Base-by-base conservation (phyloP, 768 basidiomycete genomes). In the Myochromella boudieri region DNA sequence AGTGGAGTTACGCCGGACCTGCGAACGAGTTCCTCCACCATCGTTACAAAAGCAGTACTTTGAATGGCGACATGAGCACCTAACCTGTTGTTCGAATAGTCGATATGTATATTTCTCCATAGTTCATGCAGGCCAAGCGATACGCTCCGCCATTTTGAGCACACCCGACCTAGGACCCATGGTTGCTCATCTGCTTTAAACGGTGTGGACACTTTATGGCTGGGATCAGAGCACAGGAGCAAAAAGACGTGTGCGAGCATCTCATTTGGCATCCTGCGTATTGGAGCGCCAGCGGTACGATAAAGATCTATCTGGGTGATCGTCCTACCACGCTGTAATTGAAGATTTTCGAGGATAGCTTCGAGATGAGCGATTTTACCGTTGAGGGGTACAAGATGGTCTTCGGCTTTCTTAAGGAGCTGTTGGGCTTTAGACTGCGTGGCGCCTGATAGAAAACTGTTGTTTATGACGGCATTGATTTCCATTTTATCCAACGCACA, bases 201-300 rank as follows among this genome's bases (percentile, higher is more conserved):
- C 3, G 32, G 24, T 3, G 33, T 25, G 10, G 32, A 22, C 2
- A 51, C 38, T 14, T 5, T 8, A 6, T 18, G n/a, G n/a, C n/a
- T n/a, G n/a, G n/a, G 6, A 24, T 29, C 26, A 20, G 44, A 51
- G 38, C 44, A 51, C 8, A 36, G 29, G 12, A n/a, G n/a, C n/a
- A 44, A 3, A 44, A 51, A 51, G 17, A 51, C 46, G 6, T 41
- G 17, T 6, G 44, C 34, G 6, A 45, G 39, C 15, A 46, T 31
- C 22, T 51, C 49, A 27, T 28, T 51, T 14, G 44, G 44, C 15
- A 51, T 10, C 20, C 29, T 51, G 37, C 44, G 49, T 4, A 45
- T 14, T 11, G 48, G 42, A 3, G 48, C 36, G 20, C 26, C 25
- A 5, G 44, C 31, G n/a, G 49, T 34, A 17, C 39, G 31, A 37